phyloP scores from a whole-genome alignment of 495 filamentous ascomycete genomes.

The Xylaria longipes region DNA sequence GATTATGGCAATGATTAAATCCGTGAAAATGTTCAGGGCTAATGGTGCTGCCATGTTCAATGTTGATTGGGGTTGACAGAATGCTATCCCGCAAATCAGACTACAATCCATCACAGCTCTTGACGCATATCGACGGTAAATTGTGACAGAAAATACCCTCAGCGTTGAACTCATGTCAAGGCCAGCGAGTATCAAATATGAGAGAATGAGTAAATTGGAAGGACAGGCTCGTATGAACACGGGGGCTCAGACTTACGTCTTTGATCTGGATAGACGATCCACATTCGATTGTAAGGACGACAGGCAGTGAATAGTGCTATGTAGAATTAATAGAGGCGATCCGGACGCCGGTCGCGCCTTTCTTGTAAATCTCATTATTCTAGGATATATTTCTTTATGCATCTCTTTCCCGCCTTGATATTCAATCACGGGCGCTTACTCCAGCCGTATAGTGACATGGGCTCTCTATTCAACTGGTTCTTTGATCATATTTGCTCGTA shows the following conservation, averaged over 20 bases:
- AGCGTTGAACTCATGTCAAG: too few species aligned
- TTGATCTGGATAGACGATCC: conserved; percentile 15
- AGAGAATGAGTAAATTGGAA: background rate
- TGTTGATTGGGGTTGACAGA: conserved; percentile 6
- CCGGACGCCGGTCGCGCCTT: too few species aligned
- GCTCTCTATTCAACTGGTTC: conserved; percentile 13
- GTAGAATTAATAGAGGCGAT: background rate
- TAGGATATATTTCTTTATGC: too few species aligned
- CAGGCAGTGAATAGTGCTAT: background rate
- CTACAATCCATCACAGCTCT: too few species aligned
- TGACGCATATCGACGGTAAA: too few species aligned
- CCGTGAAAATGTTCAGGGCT: background rate
- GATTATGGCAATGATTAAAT: background rate
- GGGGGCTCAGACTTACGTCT: conserved; percentile 10
- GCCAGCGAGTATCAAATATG: too few species aligned
- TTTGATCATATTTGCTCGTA: conserved; percentile 7
- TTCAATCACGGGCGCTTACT: background rate
- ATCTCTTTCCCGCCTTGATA: background rate
- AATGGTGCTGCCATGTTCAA: conserved; percentile 6
- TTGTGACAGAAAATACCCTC: too few species aligned
- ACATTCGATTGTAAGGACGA: conserved; percentile 20
- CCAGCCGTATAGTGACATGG: conserved; percentile 1
- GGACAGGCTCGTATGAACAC: background rate
- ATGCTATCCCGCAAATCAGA: background rate
- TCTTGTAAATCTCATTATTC: too few species aligned